Evolutionary conservation across 73 alveolate genomes (phyloP), one percentile per base, ranked within the genome.

Genomic region (Paramecium primaurelia): DNA sequence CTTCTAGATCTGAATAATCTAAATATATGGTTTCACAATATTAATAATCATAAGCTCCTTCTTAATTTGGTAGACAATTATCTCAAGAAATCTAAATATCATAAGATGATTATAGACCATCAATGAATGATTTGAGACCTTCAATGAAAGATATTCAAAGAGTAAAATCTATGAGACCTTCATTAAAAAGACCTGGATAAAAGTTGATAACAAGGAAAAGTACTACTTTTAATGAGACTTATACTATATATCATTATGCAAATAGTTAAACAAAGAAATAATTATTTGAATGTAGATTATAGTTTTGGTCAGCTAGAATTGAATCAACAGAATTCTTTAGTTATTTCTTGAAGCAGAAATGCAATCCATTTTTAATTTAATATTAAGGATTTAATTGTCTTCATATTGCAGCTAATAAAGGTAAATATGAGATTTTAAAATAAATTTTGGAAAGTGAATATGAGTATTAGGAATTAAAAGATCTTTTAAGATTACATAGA

Each of bases 241-340:
- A 38, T 38, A 37, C 68, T n/a, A 34, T 75, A 2, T 75, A 16
- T n/a, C 88, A 75, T 38, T 38, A 42, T 38, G 44, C 88, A 16
- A 25, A 37, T 0, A 75, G 60, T 22, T 38, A 38, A 38, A 38
- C 64, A 9, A 75, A 12, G 22, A 26, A 36, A 14, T 11, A 36
- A 12, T 38, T 75, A 42, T 75, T 38, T 75, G 30, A 75, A 75
- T 42, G 60, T 38, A 75, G 88, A 42, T 42, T 75, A 9, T 12
- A 38, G n/a, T 75, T 38, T 75, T 75, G 88, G 88, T 38, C 58
- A n/a, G 88, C 88, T 5, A 75, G 88, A 37, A 38, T 75, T 11
- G 88, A 42, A 42, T 12, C 47, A 12, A 42, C 30, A 16, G 88
- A 75, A 20, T 75, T 75, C 22, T 75, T 75, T 36, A 8, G 10